These are phyloP conservation scores for Astrothelium macrocarpum DNA, from an alignment of 495 filamentous ascomycete genomes.

Conservation along the genomic window DNA sequence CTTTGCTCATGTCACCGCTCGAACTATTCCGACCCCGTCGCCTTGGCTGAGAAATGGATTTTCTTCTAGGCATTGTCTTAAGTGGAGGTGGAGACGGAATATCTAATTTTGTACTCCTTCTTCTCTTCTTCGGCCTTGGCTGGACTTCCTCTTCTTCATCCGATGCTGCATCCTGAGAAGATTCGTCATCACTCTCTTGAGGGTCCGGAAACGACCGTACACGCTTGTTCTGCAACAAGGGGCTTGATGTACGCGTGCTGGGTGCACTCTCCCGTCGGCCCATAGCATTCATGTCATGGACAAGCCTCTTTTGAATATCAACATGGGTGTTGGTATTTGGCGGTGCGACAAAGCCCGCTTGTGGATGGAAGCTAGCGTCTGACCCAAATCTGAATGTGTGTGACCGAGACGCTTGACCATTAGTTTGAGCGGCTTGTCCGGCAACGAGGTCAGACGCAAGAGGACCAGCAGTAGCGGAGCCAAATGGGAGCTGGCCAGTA, in stretches of 20 bases:
- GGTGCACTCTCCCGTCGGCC: not conserved
- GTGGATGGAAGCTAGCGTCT: slow-evolving; percentile 2
- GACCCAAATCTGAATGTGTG: not conserved
- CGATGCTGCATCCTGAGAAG: not conserved
- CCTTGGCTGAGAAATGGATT: not conserved
- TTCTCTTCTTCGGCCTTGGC: not conserved
- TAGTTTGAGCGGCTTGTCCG: not conserved
- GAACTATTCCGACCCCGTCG: not conserved
- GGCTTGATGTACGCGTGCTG: not conserved
- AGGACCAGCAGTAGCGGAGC: not conserved
- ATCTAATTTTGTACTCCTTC: slow-evolving; percentile 5
- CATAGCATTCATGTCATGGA: slow-evolving; percentile 2
- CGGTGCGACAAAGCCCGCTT: slow-evolving; percentile 1
- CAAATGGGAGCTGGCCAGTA: not conserved
- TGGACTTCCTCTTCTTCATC: not conserved
- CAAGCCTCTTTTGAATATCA: not conserved
- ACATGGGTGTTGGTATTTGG: slow-evolving; percentile 1
- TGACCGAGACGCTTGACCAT: not conserved
- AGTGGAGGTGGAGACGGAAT: not conserved
- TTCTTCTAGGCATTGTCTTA: not conserved
- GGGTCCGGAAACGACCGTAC: not conserved
- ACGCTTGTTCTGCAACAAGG: not conserved
- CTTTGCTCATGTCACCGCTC: not conserved
- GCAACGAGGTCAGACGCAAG: not conserved
- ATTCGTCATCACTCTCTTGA: not conserved